Base-by-base conservation (phyloP, 2,329 filamentous ascomycete genomes). In the Elsinoe ampelina region DNA sequence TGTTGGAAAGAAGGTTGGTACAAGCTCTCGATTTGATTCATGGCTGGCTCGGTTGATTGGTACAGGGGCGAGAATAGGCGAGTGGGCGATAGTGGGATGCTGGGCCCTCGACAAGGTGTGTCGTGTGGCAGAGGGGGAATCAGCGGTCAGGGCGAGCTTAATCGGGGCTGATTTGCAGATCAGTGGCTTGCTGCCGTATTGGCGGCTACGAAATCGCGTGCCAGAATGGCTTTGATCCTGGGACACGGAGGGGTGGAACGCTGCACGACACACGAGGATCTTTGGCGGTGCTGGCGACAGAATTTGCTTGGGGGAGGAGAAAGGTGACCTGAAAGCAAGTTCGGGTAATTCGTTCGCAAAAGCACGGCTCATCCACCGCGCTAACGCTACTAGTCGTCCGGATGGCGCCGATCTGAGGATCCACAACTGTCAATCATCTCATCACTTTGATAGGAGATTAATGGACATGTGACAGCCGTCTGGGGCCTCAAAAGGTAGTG, bases 1-100 rank as follows among this genome's bases (percentile, higher is more conserved):
- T 56, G 54, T 41, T 45, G 43, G 41, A 56, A 56, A 56, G 54
- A 56, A 56, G 54, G 54, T 56, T 56, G 54, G 41, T 56, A 56
- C 48, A 52, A 52, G 48, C 22, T 45, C 54, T 56, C 20, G 54
- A 56, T 56, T 45, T 56, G 54, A 56, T 56, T 56, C 54, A 56
- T 56, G 52, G 48, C 48, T 34, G 26, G 32, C 15, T 32, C 17
- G 26, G 26, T 38, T 52, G 48, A 52, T 52, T 52, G 48, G 48
- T 52, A 52, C 32, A 39, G 34, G 12, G 48, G 48, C 48, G 48
- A 35, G 8, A 52, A 38, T 52, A 52, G 48, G 48, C 48, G 48
- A 52, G 19, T 22, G 48, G 36, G 48, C 32, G 48, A 52, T 52
- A 34, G 32, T 52, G 48, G 48, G 41, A 15, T 20, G n/a, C 15